Conservation (phyloP, 352 stramenopile genomes). For the Phytophthora palmivora region DNA sequence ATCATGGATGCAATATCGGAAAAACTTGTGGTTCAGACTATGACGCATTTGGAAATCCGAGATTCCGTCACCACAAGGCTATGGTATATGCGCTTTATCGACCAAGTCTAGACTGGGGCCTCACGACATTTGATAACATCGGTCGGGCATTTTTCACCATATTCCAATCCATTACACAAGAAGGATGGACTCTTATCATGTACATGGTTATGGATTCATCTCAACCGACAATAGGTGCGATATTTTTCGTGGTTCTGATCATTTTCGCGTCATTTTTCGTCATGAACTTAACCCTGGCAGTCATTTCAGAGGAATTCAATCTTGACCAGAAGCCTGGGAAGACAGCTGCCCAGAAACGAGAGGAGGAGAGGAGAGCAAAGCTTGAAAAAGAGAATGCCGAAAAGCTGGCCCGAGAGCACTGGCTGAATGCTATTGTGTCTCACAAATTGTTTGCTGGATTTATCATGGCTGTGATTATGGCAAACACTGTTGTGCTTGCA, state of each 20-base stretch:
- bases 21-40: slow-evolving; percentile 75
- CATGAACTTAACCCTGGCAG: slow-evolving; percentile 93
- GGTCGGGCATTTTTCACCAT: slow-evolving; percentile 91
- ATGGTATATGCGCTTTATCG: slow-evolving; percentile 69
- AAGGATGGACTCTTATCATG: slow-evolving; percentile 95
- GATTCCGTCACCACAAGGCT: slow-evolving; percentile 56
- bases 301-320: slow-evolving; percentile 93
- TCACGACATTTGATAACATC: slow-evolving; percentile 95
- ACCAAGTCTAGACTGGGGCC: slow-evolving; percentile 84
- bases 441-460: slow-evolving; percentile 62
- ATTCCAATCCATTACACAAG: slow-evolving; percentile 94
- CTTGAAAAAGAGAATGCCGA: slow-evolving; percentile 47
- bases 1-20: slow-evolving; percentile 50
- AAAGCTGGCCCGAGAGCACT: slow-evolving; percentile 35
- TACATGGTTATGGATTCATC: slow-evolving; percentile 85
- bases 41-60: slow-evolving; percentile 69
- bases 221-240: slow-evolving; percentile 56
- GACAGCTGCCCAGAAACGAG: slow-evolving; percentile 43
- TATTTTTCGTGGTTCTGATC: slow-evolving; percentile 93
- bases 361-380: slow-evolving; percentile 36
- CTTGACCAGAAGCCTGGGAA: slow-evolving; percentile 57
- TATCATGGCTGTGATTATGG: slow-evolving; percentile 82
- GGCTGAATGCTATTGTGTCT: slow-evolving; percentile 66
- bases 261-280: slow-evolving; percentile 94
- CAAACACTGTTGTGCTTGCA: slow-evolving; percentile 85